Base-by-base conservation (phyloP, 1,139 yeast species). In the Zygosaccharomyces sapae region DNA sequence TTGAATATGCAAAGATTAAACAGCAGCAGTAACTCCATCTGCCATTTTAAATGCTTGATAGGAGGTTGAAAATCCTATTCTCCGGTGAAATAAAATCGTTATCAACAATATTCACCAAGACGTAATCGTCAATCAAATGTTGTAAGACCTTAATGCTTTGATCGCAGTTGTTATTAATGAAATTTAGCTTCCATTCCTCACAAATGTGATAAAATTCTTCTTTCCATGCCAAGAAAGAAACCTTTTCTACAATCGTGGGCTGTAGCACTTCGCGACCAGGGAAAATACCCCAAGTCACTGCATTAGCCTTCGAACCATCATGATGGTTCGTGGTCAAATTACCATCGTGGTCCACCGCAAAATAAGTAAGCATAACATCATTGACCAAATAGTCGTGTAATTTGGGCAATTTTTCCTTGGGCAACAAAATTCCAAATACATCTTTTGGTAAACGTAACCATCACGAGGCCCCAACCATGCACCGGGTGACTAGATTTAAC, bases 271-370 rank as follows among this genome's bases (percentile, higher is more conserved):
- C 96, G 64, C 85, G 86, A 41, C 95, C 95, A 16, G 96, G 96
- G 76, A 86, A 88, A 36, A 86, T 87, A 54, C 96, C 97, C 98
- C 98, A 92, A 10, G 98, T 92, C 45, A 89, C 97, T 6, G 97
- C 97, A 63, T 88, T 89, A 56, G 95, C 89, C 54, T 83, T 86
- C 24, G 74, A 68, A 51, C 81, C 86, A 43, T 79, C 84, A 37
- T 76, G 77, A 43, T 92, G 81, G 66, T 90, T 90, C 36, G 80
- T 61, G 35, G 80, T 74, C 52, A 87, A 72, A 40, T 58, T 53
- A 38, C 61, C 90, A 2, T 68, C 60, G 47, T 73, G 63, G 64
- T 85, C 83, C 41, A 87, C 90, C 3, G 92, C 84, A 63, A 88
- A 89, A 69, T 80, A 92, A 5, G 96, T 84, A 57, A 89, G 73